Conservation (phyloP, 495 filamentous ascomycete genomes). For the Mycothermus thermophilus region DNA sequence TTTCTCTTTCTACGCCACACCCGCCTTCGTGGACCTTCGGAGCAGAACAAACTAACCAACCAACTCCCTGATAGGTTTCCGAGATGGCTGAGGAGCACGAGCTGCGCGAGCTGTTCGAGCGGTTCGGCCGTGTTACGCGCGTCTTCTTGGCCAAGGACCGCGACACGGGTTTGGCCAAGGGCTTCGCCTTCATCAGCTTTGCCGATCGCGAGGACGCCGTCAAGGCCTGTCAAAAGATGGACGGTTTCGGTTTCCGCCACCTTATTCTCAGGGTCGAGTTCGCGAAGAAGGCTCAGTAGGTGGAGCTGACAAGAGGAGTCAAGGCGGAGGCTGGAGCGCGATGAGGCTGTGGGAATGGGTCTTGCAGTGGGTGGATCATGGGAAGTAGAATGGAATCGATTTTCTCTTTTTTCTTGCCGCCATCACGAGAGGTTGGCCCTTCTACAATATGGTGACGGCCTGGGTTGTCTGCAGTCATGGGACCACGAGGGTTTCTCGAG, state of each 20-base stretch:
- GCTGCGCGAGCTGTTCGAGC: conserved; percentile 91
- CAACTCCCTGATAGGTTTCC: conserved; percentile 49
- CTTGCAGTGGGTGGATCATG: not conserved
- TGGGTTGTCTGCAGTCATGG: too few species aligned
- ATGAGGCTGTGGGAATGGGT: not conserved
- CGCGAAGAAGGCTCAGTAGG: conserved; percentile 57
- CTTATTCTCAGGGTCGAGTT: conserved; percentile 85
- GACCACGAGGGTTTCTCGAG: too few species aligned
- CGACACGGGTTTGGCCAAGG: conserved; percentile 88
- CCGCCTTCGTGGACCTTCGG: too few species aligned
- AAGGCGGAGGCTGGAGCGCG: not conserved
- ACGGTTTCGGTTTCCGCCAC: conserved; percentile 89
- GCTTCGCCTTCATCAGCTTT: conserved; percentile 96
- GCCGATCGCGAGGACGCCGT: conserved; percentile 76
- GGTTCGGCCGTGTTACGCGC: conserved; percentile 88
- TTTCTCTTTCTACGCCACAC: too few species aligned
- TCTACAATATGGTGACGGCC: too few species aligned
- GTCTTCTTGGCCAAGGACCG: conserved; percentile 96
- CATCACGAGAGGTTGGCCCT: too few species aligned
- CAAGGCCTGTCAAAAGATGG: conserved; percentile 91
- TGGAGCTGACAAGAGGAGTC: too few species aligned
- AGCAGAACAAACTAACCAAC: conserved; percentile 11
- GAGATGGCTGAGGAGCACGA: conserved; percentile 94
- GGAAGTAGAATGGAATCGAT: too few species aligned
- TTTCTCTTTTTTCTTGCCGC: too few species aligned